Percentiles rank a stretch among this genome's conserved stretches.
These are phyloP conservation scores for Ustilago hordei DNA, from an alignment of 1,284 basidiomycete species.

Conservation along the genomic window DNA sequence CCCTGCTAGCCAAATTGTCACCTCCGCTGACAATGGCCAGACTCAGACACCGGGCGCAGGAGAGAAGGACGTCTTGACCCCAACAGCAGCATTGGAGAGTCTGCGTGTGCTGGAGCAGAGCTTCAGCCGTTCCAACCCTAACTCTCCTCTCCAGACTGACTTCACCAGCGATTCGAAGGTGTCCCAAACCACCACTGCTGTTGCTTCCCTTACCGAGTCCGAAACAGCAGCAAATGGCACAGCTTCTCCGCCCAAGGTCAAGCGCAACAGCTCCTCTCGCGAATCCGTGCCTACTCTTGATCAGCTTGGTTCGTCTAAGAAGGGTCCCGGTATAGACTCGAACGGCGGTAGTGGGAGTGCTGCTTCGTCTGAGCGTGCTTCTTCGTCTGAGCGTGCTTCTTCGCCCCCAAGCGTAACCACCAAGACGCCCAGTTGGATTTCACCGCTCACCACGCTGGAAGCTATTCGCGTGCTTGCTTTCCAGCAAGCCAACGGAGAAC, in stretches of 20 bases:
- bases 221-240: neutral
- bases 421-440: slow-evolving; percentile 33
- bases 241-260: neutral
- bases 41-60: neutral
- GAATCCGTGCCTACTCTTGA: slow-evolving; percentile 32
- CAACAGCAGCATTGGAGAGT: slow-evolving; percentile 25
- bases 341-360: neutral
- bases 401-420: slow-evolving; percentile 9
- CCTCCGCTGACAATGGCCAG: neutral
- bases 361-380: slow-evolving; percentile 4
- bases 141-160: slow-evolving; percentile 1
- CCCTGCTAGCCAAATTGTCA: slow-evolving; percentile 12
- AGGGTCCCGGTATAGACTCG: slow-evolving; percentile 8
- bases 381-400: slow-evolving; percentile 5
- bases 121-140: slow-evolving; percentile 9
- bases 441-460: slow-evolving; percentile 33
- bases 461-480: slow-evolving; percentile 44
- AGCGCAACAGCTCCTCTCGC: slow-evolving; percentile 35
- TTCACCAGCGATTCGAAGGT: slow-evolving; percentile 19
- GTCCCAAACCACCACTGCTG: slow-evolving; percentile 15
- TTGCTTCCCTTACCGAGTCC: slow-evolving; percentile 3
- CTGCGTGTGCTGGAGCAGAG: slow-evolving; percentile 27
- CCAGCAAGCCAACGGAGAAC: slow-evolving; percentile 12
- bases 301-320: slow-evolving; percentile 2
- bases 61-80: slow-evolving; percentile 11